A percentile compares a stretch with the other conserved stretches of the same genome.
These are phyloP conservation scores for Phytophthora europaea DNA, from an alignment of 352 stramenopile species.

Conservation along the genomic window DNA sequence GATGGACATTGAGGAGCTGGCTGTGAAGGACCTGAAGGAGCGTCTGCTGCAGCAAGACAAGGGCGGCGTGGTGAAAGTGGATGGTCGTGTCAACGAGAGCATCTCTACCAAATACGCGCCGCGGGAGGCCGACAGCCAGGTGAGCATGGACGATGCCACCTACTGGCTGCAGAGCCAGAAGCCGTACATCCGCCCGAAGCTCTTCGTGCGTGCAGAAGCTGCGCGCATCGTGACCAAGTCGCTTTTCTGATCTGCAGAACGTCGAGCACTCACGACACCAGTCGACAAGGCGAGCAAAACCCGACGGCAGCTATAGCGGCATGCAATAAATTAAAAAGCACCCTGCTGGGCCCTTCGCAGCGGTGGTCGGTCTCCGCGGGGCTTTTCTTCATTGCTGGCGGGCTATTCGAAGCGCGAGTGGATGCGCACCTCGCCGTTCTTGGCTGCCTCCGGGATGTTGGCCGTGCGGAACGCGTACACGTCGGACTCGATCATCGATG, in stretches of 20 bases:
- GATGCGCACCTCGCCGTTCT: conserved; percentile 64
- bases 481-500: conserved; percentile 67
- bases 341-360: conserved; percentile 22
- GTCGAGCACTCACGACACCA: not conserved
- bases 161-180: conserved; percentile 90
- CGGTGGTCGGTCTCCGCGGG: not conserved
- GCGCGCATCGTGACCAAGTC: conserved; percentile 88
- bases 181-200: conserved; percentile 83
- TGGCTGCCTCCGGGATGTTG: conserved; percentile 52
- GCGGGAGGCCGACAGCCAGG: conserved; percentile 70
- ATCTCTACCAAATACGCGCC: conserved; percentile 61
- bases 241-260: conserved; percentile 51
- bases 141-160: conserved; percentile 85
- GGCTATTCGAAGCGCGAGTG: conserved; percentile 77
- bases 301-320: conserved; percentile 15
- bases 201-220: conserved; percentile 85
- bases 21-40: conserved; percentile 86
- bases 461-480: conserved; percentile 75
- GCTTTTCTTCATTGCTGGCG: conserved; percentile 17
- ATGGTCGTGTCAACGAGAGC: conserved; percentile 88
- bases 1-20: conserved; percentile 88
- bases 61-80: conserved; percentile 70
- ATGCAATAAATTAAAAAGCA: conserved; percentile 50
- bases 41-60: conserved; percentile 84
- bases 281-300: conserved; percentile 4